Base-by-base conservation (phyloP, 2,329 filamentous ascomycete genomes). In the Bisporella sp. region DNA sequence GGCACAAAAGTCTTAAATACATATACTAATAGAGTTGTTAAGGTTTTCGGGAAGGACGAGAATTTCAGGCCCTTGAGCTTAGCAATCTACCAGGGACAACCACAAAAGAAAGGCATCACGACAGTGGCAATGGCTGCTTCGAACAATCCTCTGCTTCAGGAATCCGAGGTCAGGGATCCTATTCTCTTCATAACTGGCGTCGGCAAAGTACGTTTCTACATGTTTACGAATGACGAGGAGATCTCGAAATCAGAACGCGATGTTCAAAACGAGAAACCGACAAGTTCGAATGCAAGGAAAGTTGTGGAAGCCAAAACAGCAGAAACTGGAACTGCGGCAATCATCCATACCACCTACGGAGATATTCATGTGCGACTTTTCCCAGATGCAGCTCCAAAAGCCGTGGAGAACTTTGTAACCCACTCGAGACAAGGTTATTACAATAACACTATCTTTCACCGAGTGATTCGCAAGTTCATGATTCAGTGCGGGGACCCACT, bases 401-500 rank as follows among this genome's bases (percentile, higher is more conserved):
- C 95, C 0, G 92, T 99, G 4, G 93, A 99, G 70, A 99, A 99
- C 68, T 99, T 99, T 66, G 88, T 95, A 49, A 95, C 89, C 0
- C 93, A 97, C 63, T 81, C 89, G 3, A 86, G 85, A 62, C 85
- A 84, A 52, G 89, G 89, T 1, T 99, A 99, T 68, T 99, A 99
- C 74, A 97, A 99, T 73, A 89, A 89, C 69, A 91, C 92, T 33
- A 92, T 96, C 60, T 99, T 99, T 76, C 93, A 99, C 69, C 85
- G 93, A 33, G 87, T 99, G 5, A 99, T 99, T 60, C 83, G 87
- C 54, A 96, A 96, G 64, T 99, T 99, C 72, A 99, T 99, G 95
- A 96, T 99, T 54, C 89, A 90, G 64, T 73, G 78, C 49, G 90
- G 90, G 46, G 90, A 96, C 64, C 89, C 90, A 0, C 70, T 93